phyloP scores from a whole-genome alignment of 2,329 filamentous ascomycete genomes.

The Calonectria fujianensis region DNA sequence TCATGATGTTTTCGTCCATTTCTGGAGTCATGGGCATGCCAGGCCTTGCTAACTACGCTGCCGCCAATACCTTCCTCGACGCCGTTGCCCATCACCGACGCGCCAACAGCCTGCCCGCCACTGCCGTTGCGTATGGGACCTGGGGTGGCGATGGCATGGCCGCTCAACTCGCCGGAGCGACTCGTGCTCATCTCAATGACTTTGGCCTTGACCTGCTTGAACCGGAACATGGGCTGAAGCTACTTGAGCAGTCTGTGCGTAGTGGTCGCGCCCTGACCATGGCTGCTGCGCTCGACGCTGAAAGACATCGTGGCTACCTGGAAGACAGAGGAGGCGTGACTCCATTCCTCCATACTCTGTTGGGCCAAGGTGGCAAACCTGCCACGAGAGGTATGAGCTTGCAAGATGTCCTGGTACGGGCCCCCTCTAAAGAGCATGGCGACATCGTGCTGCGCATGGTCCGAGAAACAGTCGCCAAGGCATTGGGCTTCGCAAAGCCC shows the following conservation, averaged over 20 bases:
- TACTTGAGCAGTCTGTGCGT: background rate
- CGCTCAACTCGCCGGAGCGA: background rate
- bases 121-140: background rate
- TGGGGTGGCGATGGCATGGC: conserved; percentile 1
- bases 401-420: no score
- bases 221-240: background rate
- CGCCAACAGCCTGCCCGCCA: background rate
- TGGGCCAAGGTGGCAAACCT: background rate
- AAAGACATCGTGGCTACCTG: background rate
- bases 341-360: background rate
- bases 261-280: background rate
- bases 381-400: no score
- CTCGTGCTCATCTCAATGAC: background rate
- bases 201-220: conserved; percentile 1
- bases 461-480: background rate
- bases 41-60: conserved; percentile 1
- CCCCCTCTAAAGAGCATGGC: background rate
- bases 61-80: conserved; percentile 15
- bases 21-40: background rate
- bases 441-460: background rate
- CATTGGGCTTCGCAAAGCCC: background rate
- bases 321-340: background rate
- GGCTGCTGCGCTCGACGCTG: background rate
- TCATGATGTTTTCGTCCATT: conserved; percentile 16
- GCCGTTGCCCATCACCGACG: background rate